phyloP scores from a whole-genome alignment of 2,329 filamentous ascomycete species.

The Drechslerella coelobrocha region DNA sequence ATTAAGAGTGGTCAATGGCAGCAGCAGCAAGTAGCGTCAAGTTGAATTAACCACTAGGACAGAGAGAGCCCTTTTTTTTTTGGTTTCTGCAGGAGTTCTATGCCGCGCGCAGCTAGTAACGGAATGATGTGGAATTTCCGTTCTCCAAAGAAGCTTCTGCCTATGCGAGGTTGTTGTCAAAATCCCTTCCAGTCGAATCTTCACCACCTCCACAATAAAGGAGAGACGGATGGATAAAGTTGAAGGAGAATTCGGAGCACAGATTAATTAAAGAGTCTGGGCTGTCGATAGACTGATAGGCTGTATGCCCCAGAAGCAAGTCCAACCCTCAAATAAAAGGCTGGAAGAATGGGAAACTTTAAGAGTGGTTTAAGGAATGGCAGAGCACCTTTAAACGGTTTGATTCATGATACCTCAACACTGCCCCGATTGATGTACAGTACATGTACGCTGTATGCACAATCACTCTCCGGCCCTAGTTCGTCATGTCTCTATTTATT shows the following conservation, averaged over 20 bases:
- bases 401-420: conserved; percentile 36
- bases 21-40: conserved; percentile 10
- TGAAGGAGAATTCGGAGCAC: conserved; percentile 10
- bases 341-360: too few species aligned
- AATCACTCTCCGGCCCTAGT: conserved; percentile 31
- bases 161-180: conserved; percentile 34
- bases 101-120: conserved; percentile 50
- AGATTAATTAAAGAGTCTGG: not conserved
- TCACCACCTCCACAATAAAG: conserved; percentile 34
- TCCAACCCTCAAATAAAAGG: not conserved
- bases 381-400: conserved; percentile 12
- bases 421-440: conserved; percentile 43
- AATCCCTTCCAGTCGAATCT: conserved; percentile 44
- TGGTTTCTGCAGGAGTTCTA: too few species aligned
- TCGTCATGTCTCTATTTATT: conserved; percentile 38
- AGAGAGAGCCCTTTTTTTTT: conserved; percentile 26
- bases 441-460: conserved; percentile 40
- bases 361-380: not conserved
- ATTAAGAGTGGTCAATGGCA: conserved; percentile 14
- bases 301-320: conserved; percentile 12
- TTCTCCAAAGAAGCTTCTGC: conserved; percentile 33
- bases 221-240: conserved; percentile 13
- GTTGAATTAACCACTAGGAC: conserved; percentile 18
- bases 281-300: not conserved
- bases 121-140: conserved; percentile 46